These are phyloP conservation scores for Camelina sativa DNA, from an alignment of 345 rosid species.

Conservation along the genomic window DNA sequence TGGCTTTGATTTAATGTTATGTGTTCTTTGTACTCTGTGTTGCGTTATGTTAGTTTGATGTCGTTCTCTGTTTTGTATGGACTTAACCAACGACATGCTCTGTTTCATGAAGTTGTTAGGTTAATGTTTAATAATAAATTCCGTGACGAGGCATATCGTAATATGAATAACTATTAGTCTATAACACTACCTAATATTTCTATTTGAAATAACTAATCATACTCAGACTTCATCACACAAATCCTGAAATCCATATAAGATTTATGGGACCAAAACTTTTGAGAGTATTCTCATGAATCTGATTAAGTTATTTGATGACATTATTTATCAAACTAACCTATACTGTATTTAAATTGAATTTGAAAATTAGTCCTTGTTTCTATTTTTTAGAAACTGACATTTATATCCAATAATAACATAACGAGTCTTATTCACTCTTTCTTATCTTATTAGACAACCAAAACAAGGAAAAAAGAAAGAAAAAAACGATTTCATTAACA, in stretches of 20 bases:
- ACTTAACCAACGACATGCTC: not conserved
- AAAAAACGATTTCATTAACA: too few species aligned
- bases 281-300: not conserved
- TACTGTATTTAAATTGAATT: too few species aligned
- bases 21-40: not conserved
- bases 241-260: too few species aligned
- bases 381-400: too few species aligned
- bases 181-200: not conserved
- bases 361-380: too few species aligned
- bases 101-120: slow-evolving; percentile 18
- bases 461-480: too few species aligned
- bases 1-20: slow-evolving; percentile 43
- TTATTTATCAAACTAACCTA: too few species aligned
- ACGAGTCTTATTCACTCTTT: too few species aligned
- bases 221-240: not conserved
- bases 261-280: not conserved
- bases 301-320: not conserved
- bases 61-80: slow-evolving; percentile 10
- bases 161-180: not conserved
- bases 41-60: slow-evolving; percentile 8
- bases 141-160: not conserved
- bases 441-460: too few species aligned
- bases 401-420: too few species aligned
- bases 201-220: not conserved
- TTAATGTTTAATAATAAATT: slow-evolving; percentile 6